Evolutionary conservation across 2,329 filamentous ascomycete genomes (phyloP), one percentile per base, ranked within the genome.

Genomic region (Colletotrichum musae): DNA sequence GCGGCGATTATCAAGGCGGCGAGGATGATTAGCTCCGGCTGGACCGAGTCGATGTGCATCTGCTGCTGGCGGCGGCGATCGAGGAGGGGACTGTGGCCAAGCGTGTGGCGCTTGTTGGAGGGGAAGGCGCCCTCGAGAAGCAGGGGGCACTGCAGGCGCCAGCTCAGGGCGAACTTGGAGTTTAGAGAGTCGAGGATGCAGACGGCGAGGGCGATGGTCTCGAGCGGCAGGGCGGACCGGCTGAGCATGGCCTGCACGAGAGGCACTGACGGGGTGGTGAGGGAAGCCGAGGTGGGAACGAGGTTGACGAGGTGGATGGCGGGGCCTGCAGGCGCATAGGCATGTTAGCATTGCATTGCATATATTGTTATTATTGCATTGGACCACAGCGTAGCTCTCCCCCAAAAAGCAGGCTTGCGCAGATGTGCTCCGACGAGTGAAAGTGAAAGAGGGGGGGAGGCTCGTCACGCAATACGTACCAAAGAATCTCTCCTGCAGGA

Each of bases 281-380:
- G 82, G 26, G 90, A 92, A 66, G 89, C 88, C 13, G 88, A 86
- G 10, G 88, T 86, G 12, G 90, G 90, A 64, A 92, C 86, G 77
- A 92, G 86, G 77, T 91, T 91, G 74, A 89, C 87, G 65, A 92
- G 85, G 75, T 92, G 89, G 57, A 89, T 86, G 71, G 90, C 89
- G 61, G 90, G 88, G 69, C 90, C 90, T 92, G 76, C 57, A 75
- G 45, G 62, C 32, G 41, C 24, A 43, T 24, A 57, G 32, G 51
- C 60, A 61, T 60, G 70, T 74, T 70, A 71, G 68, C 60, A 63
- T 32, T 59, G 18, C 50, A 62, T 58, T 70, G 62, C 60, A 63
- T 61, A 64, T 43, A 64, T 26, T 56, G 28, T 24, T 18, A 28
- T n/a, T 18, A 48, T 57, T 59, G 72, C 70, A 68, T 75, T 75